Evolutionary conservation across 2,329 filamentous ascomycete species (phyloP).

Genomic region (Fusarium heterosporum): DNA sequence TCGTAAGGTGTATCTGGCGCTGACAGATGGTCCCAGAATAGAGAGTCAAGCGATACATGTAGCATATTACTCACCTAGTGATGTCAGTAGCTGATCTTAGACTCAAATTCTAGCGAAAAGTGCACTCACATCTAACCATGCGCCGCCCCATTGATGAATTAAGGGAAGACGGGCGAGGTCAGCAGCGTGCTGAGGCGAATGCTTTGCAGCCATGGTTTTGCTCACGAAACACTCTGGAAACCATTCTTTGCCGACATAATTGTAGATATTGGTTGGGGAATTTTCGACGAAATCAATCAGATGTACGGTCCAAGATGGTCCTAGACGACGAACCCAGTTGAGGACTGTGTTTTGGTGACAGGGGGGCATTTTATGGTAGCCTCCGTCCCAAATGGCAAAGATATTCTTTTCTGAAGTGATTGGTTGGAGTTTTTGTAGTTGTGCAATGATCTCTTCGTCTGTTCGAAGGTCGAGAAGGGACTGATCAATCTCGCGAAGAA

Average conservation of each 20-base stretch:
- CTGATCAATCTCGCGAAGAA: constrained; percentile 15
- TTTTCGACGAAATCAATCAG: constrained; percentile 52
- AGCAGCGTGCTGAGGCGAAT: constrained; percentile 57
- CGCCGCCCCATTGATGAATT: constrained; percentile 56
- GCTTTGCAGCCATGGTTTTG: constrained; percentile 55
- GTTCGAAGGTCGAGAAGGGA: constrained; percentile 44
- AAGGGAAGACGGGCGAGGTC: constrained; percentile 60
- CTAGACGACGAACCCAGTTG: constrained; percentile 57
- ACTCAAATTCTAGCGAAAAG: too few relatives aligned
- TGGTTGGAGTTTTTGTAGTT: constrained; percentile 48
- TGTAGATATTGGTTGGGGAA: constrained; percentile 54
- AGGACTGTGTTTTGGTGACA: constrained; percentile 54
- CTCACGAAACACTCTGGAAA: constrained; percentile 43
- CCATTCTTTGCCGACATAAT: constrained; percentile 49
- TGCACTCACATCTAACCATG: constrained; percentile 55
- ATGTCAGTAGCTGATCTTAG: too few relatives aligned
- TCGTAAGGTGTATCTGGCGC: constrained; percentile 53
- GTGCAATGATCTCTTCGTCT: constrained; percentile 49
- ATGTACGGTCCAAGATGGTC: constrained; percentile 56
- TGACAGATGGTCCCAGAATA: constrained; percentile 57
- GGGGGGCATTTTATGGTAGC: constrained; percentile 52
- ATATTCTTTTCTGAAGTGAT: constrained; percentile 57
- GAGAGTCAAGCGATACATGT: constrained; percentile 54
- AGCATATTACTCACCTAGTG: constrained; percentile 51
- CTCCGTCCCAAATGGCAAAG: constrained; percentile 60